Conservation (phyloP, 2,329 filamentous ascomycete species). For the Periconia digitata region DNA sequence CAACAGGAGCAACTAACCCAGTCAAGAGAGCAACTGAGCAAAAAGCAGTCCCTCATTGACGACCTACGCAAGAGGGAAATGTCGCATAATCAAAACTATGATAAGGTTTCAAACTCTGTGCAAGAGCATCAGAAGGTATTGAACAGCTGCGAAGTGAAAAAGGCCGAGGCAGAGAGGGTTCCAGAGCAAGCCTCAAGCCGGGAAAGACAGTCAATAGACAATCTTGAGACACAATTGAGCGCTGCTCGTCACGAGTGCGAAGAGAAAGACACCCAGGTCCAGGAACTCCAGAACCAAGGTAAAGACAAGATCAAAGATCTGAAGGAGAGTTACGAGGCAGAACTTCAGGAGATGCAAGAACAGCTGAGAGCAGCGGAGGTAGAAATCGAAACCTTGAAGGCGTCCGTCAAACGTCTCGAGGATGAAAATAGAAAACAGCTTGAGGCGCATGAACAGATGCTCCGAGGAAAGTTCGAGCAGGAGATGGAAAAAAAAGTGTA, state of each 20-base stretch:
- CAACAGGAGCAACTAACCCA: conserved; percentile 11
- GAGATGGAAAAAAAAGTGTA: conserved; percentile 6
- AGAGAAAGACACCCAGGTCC: too few relatives aligned
- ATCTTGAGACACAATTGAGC: too few relatives aligned
- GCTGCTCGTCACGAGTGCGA: too few relatives aligned
- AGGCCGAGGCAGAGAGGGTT: too few relatives aligned
- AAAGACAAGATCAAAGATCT: neutral
- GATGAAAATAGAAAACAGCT: conserved; percentile 16
- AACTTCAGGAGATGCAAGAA: conserved; percentile 1
- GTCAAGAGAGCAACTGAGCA: conserved; percentile 10
- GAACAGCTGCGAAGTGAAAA: neutral
- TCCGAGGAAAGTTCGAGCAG: conserved; percentile 6
- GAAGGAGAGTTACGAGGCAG: neutral
- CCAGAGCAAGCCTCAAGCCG: too few relatives aligned
- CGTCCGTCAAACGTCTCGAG: conserved; percentile 12
- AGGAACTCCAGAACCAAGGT: too few relatives aligned
- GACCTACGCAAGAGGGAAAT: conserved; percentile 16
- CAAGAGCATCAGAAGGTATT: conserved; percentile 5
- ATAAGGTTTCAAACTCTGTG: conserved; percentile 10
- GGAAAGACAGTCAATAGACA: too few relatives aligned
- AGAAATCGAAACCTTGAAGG: conserved; percentile 17
- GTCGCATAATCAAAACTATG: conserved; percentile 3
- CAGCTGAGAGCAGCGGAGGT: conserved; percentile 9
- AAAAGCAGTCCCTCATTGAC: conserved; percentile 11
- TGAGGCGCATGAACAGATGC: conserved; percentile 13